Percentiles rank a stretch among this genome's conserved stretches.
Conservation (phyloP, 2,329 filamentous ascomycete species). For the Harringtonia lauricola region DNA sequence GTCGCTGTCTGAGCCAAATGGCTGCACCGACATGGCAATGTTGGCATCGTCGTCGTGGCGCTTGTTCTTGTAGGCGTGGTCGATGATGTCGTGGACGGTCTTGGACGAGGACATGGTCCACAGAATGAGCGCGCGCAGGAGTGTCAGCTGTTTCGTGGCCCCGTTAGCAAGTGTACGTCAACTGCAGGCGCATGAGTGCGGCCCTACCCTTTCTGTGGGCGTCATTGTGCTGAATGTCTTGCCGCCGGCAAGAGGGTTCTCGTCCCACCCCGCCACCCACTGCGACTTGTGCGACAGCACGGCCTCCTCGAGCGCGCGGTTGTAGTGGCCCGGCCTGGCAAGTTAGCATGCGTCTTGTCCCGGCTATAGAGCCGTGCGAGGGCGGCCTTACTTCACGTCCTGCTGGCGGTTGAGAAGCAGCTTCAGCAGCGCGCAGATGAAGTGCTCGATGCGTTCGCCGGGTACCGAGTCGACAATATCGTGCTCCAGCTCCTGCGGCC, state of each 20-base stretch:
- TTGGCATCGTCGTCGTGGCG: constrained; percentile 72
- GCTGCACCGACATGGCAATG: constrained; percentile 71
- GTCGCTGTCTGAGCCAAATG: constrained; percentile 68
- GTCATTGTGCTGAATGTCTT: constrained; percentile 74
- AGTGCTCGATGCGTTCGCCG: constrained; percentile 73
- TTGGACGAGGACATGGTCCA: constrained; percentile 91
- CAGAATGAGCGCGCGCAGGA: constrained; percentile 72
- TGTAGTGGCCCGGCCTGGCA: constrained; percentile 77
- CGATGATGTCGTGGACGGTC: constrained; percentile 67
- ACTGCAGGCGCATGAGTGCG: neutral
- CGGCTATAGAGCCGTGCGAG: neutral
- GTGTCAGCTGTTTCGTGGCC: constrained; percentile 51
- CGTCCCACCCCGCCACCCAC: constrained; percentile 79
- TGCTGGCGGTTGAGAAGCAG: constrained; percentile 95
- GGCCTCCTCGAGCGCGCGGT: constrained; percentile 87
- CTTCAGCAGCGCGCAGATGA: constrained; percentile 80
- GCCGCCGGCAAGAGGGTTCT: constrained; percentile 73
- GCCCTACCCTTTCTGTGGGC: constrained; percentile 67
- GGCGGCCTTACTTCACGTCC: constrained; percentile 73
- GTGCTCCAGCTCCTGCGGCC: constrained; percentile 87
- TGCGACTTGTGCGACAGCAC: constrained; percentile 74
- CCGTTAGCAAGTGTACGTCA: neutral
- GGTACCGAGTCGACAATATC: constrained; percentile 70
- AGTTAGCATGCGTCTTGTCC: constrained; percentile 1
- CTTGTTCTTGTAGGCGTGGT: constrained; percentile 77